phyloP scores from a whole-genome alignment of 495 filamentous ascomycete species.

The Aspergillus wentii region DNA sequence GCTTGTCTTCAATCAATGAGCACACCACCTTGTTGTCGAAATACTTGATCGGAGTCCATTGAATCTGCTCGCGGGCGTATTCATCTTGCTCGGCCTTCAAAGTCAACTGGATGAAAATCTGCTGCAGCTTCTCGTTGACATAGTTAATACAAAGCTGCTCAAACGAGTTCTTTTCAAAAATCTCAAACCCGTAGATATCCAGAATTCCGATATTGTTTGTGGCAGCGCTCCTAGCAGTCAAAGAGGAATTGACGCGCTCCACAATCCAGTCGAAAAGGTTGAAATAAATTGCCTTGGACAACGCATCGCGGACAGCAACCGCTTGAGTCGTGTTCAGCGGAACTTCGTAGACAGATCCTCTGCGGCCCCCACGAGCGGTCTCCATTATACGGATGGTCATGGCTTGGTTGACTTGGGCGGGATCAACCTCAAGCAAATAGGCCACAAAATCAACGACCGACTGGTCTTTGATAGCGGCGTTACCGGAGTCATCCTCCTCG shows the following conservation, averaged over 20 bases:
- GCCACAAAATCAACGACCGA: slow-evolving; percentile 91
- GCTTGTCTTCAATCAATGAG: slow-evolving; percentile 89
- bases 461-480: slow-evolving; percentile 78
- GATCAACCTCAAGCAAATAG: slow-evolving; percentile 86
- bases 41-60: slow-evolving; percentile 99
- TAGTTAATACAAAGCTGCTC: slow-evolving; percentile 99
- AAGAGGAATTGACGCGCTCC: slow-evolving; percentile 80
- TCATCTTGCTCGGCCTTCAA: slow-evolving; percentile 97
- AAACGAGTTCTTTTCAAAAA: slow-evolving; percentile 98
- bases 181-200: slow-evolving; percentile 99
- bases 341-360: slow-evolving; percentile 83
- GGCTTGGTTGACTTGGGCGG: slow-evolving; percentile 75
- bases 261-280: slow-evolving; percentile 99
- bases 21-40: slow-evolving; percentile 99
- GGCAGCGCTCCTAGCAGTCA: slow-evolving; percentile 71
- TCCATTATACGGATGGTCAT: slow-evolving; percentile 87
- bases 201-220: slow-evolving; percentile 92
- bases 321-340: slow-evolving; percentile 89
- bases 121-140: slow-evolving; percentile 98
- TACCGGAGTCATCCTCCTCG: slow-evolving; percentile 79
- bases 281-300: slow-evolving; percentile 93
- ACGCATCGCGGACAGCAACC: slow-evolving; percentile 85
- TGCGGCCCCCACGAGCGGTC: slow-evolving; percentile 75
- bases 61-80: slow-evolving; percentile 92
- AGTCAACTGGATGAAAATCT: slow-evolving; percentile 98